Evolutionary conservation across 192 early-diverging fungal genomes (phyloP).

Genomic region (Mortierella hygrophila): DNA sequence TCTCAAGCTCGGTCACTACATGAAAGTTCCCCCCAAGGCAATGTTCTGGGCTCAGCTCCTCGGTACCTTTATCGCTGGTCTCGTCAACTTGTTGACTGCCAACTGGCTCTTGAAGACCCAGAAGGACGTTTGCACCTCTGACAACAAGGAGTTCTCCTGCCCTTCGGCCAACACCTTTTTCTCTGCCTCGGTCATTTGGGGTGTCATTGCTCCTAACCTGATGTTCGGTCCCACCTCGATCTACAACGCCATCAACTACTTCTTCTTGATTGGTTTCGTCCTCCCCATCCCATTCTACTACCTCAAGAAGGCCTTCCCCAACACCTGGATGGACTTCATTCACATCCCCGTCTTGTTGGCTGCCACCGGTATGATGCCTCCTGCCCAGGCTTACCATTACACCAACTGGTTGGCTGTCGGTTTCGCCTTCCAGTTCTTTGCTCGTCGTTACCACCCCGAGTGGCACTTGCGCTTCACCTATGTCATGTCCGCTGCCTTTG

Average conservation of each 20-base stretch:
- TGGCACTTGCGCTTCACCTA: constrained; percentile 78
- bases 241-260: constrained; percentile 58
- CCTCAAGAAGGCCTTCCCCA: constrained; percentile 65
- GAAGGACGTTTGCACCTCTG: constrained; percentile 53
- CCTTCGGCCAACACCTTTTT: constrained; percentile 67
- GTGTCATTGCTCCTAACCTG: constrained; percentile 72
- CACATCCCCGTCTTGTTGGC: constrained; percentile 69
- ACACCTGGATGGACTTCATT: constrained; percentile 56
- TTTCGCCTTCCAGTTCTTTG: constrained; percentile 66
- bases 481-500: constrained; percentile 67
- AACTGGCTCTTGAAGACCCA: constrained; percentile 58
- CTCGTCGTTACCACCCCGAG: constrained; percentile 60
- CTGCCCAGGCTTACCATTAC: constrained; percentile 61
- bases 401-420: constrained; percentile 59
- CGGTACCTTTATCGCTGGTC: constrained; percentile 68
- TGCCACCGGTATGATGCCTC: constrained; percentile 66
- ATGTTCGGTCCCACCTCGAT: constrained; percentile 66
- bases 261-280: constrained; percentile 66
- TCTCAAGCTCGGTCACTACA: constrained; percentile 71
- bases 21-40: constrained; percentile 21
- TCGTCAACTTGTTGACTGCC: constrained; percentile 65
- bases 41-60: constrained; percentile 73
- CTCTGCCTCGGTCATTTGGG: constrained; percentile 79
- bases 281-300: constrained; percentile 70
- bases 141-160: constrained; percentile 57